phyloP scores from a whole-genome alignment of 1,284 basidiomycete genomes.

The Papiliotrema laurentii region DNA sequence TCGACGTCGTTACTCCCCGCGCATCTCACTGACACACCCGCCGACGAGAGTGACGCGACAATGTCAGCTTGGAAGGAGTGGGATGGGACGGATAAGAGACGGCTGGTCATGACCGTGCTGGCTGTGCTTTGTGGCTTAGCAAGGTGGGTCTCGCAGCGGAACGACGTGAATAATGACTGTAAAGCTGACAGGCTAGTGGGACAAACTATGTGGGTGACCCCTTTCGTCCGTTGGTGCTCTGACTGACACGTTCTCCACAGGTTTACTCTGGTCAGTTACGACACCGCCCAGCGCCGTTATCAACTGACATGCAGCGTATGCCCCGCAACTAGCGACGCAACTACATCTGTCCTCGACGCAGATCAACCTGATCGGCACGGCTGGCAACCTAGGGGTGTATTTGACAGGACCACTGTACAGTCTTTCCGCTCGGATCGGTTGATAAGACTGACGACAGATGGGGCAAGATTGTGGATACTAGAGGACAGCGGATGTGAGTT shows the following conservation, averaged over 20 bases:
- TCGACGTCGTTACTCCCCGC: no score
- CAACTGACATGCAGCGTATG: conserved; percentile 57
- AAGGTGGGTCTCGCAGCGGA: conserved; percentile 15
- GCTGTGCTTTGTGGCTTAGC: conserved; percentile 13
- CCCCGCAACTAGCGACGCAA: conserved; percentile 67
- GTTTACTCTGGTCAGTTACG: conserved; percentile 42
- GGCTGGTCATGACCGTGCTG: conserved; percentile 1
- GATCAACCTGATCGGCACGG: conserved; percentile 62
- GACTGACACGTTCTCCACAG: conserved; percentile 1
- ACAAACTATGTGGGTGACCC: conserved; percentile 14
- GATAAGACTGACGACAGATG: conserved; percentile 50
- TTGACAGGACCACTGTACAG: conserved; percentile 27
- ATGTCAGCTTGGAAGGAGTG: no score
- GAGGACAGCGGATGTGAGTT: conserved; percentile 57
- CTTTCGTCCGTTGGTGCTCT: background rate
- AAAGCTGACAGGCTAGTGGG: conserved; percentile 8
- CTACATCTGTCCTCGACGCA: conserved; percentile 69
- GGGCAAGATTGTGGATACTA: conserved; percentile 63
- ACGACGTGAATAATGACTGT: background rate
- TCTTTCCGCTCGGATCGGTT: background rate
- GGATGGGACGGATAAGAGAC: conserved; percentile 4
- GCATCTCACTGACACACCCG: no score
- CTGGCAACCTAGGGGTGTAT: conserved; percentile 47
- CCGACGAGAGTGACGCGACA: no score
- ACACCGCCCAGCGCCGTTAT: background rate